These are phyloP conservation scores for Arthrinium phaeospermum DNA, from an alignment of 2,329 filamentous ascomycete genomes.

Conservation along the genomic window DNA sequence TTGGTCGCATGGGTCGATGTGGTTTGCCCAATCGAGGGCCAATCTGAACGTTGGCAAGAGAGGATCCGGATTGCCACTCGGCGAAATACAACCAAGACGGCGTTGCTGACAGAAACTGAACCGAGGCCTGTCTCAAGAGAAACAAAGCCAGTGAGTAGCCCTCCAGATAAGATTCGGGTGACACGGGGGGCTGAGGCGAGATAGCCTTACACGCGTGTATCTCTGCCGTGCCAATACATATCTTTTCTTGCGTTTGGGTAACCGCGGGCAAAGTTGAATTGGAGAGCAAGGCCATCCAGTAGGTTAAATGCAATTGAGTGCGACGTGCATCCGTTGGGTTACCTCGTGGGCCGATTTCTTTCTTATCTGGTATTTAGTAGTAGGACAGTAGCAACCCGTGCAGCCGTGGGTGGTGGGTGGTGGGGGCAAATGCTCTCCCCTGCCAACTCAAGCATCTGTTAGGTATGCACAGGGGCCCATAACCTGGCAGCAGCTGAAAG, in stretches of 20 bases:
- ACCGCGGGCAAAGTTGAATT: not conserved
- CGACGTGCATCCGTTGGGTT: not conserved
- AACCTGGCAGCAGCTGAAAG: constrained; percentile 1
- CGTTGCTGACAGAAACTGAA: not conserved
- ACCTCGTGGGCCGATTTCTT: not conserved
- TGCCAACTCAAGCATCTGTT: not conserved
- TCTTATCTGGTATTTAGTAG: not conserved
- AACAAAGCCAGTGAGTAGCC: not conserved
- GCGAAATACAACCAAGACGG: not conserved
- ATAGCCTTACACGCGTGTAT: not conserved
- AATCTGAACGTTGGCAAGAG: not conserved
- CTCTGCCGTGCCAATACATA: not conserved
- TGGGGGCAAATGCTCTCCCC: not conserved
- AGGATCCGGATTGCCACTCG: not conserved
- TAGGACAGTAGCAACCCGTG: not conserved
- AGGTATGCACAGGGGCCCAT: not conserved
- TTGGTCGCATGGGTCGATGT: not conserved
- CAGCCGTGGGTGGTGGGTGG: not conserved
- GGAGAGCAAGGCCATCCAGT: not conserved
- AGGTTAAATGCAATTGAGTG: not conserved
- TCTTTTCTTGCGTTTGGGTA: not conserved
- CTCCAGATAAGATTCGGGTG: not conserved
- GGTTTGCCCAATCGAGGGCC: not conserved
- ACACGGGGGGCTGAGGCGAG: not conserved
- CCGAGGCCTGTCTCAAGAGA: not conserved